Conservation (phyloP, 805 yeast species). For the Sugiyamaella chiloensis region DNA sequence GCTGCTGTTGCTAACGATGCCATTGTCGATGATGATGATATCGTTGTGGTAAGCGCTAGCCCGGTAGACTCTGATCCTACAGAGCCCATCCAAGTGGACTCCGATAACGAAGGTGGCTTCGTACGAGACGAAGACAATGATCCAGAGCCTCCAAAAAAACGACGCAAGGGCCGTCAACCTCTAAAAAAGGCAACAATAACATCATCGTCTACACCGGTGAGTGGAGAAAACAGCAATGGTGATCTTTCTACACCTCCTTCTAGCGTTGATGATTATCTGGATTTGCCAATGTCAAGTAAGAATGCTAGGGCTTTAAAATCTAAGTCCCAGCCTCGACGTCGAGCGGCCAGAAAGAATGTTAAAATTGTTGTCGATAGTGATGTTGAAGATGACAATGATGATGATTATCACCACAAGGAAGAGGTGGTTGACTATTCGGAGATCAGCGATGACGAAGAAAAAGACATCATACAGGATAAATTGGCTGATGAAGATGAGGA, state of each 20-base stretch:
- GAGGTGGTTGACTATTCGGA: conserved; percentile 1
- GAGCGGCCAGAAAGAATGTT: not conserved
- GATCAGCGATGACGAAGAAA: conserved; percentile 2
- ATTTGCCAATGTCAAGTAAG: conserved; percentile 8
- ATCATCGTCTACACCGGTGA: not conserved
- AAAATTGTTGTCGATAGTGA: not conserved
- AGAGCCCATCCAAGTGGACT: too few relatives aligned
- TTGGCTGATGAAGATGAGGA: not conserved
- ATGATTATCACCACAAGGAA: conserved; percentile 5
- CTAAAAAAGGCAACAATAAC: not conserved
- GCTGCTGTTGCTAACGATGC: too few relatives aligned
- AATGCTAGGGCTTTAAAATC: conserved; percentile 3
- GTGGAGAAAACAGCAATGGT: not conserved
- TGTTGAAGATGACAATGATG: conserved; percentile 4
- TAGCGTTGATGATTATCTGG: conserved; percentile 6
- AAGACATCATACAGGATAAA: not conserved
- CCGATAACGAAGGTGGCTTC: conserved; percentile 3
- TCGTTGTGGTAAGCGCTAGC: conserved; percentile 6
- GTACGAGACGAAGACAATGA: not conserved
- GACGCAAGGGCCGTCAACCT: not conserved
- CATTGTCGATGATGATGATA: too few relatives aligned
- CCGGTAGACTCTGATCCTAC: not conserved
- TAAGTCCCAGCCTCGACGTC: not conserved
- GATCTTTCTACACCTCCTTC: conserved; percentile 7
- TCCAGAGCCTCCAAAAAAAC: not conserved